phyloP scores from a whole-genome alignment of 2,329 filamentous ascomycete genomes.

The Aspergillaceae sp. region DNA sequence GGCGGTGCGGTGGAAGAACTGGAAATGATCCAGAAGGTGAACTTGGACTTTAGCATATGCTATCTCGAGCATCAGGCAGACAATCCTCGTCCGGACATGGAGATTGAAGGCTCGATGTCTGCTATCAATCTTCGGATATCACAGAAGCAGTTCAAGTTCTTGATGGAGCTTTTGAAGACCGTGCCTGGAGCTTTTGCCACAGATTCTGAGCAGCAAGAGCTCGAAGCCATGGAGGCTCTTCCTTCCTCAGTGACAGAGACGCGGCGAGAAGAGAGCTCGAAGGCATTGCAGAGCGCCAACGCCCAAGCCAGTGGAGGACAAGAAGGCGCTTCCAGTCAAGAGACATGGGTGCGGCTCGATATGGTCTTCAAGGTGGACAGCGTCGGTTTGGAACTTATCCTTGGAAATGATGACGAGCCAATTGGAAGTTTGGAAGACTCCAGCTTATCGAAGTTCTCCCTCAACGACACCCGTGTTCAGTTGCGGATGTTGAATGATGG shows the following conservation, averaged over 20 bases:
- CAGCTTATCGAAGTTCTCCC: constrained; percentile 85
- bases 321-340: constrained; percentile 58
- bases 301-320: constrained; percentile 50
- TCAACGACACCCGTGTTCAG: constrained; percentile 88
- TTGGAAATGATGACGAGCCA: constrained; percentile 65
- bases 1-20: constrained; percentile 69
- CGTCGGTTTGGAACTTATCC: constrained; percentile 78
- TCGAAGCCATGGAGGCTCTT: constrained; percentile 67
- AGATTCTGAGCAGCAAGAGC: constrained; percentile 61
- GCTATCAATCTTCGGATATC: constrained; percentile 85
- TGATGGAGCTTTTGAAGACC: constrained; percentile 77
- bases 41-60: constrained; percentile 84
- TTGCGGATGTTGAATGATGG: constrained; percentile 86
- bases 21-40: constrained; percentile 94
- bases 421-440: constrained; percentile 69
- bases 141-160: constrained; percentile 81
- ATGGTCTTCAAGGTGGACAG: constrained; percentile 82
- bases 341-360: constrained; percentile 88
- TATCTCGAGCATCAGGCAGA: constrained; percentile 78
- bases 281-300: constrained; percentile 43
- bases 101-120: constrained; percentile 86
- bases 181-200: constrained; percentile 80
- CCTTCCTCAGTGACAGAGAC: constrained; percentile 44
- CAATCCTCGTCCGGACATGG: constrained; percentile 74
- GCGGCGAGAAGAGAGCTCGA: constrained; percentile 35